phyloP scores from a whole-genome alignment of 495 filamentous ascomycete genomes.

The Rusavskia elegans region DNA sequence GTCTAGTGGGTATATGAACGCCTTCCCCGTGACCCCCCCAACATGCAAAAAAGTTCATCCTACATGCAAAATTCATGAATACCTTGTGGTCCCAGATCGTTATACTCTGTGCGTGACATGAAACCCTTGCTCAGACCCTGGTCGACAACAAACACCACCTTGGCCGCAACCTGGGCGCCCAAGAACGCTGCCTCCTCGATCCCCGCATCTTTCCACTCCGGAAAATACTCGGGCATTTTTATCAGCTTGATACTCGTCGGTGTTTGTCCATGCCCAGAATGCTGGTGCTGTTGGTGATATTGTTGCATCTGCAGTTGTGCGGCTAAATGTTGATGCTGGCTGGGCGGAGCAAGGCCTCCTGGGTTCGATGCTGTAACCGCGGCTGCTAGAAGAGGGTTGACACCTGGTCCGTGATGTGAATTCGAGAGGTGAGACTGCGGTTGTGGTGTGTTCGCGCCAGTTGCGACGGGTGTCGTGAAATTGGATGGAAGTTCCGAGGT shows the following conservation, averaged over 20 bases:
- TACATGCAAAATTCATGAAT: conserved; percentile 38
- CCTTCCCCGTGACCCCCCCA: not conserved
- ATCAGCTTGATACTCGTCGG: conserved; percentile 71
- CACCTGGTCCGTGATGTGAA: conserved; percentile 34
- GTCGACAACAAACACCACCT: conserved; percentile 59
- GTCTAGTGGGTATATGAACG: not conserved
- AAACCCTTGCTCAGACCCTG: conserved; percentile 55
- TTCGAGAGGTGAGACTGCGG: conserved; percentile 19
- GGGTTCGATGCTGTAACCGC: conserved; percentile 66
- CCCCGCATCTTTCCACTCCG: conserved; percentile 81
- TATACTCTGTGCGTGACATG: conserved; percentile 60
- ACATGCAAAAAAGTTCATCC: not conserved
- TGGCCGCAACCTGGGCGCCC: conserved; percentile 62
- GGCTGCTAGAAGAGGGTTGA: conserved; percentile 84
- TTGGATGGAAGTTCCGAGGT: conserved; percentile 87
- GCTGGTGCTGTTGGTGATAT: conserved; percentile 30
- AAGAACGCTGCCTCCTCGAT: conserved; percentile 66
- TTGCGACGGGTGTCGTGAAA: conserved; percentile 75
- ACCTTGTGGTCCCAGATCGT: conserved; percentile 56
- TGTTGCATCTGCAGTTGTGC: conserved; percentile 11
- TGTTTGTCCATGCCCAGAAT: conserved; percentile 72
- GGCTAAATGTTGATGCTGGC: conserved; percentile 2
- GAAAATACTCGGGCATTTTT: conserved; percentile 71
- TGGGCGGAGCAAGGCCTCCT: conserved; percentile 12
- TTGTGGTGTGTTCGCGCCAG: conserved; percentile 79